A percentile compares a stretch with the other conserved stretches of the same genome.
phyloP scores from a whole-genome alignment of 2,329 filamentous ascomycete genomes.

The Fusarium begoniae region DNA sequence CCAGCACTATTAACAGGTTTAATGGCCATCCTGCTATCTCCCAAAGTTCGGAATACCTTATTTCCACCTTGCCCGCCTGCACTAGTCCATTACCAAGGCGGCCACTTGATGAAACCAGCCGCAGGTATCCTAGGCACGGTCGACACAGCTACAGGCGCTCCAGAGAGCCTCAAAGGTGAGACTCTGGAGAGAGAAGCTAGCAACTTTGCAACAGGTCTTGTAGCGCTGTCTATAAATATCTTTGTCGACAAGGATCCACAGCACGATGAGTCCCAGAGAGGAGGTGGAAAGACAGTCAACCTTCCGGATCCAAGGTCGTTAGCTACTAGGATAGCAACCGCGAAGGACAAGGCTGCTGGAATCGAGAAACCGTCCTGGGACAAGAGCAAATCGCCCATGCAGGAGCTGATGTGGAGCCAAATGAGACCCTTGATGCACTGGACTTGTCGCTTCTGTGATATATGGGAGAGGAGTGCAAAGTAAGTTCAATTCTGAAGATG shows the following conservation, averaged over 20 bases:
- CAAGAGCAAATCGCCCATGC: conserved; percentile 81
- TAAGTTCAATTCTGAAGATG: background rate
- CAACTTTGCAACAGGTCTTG: conserved; percentile 76
- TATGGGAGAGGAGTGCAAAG: conserved; percentile 55
- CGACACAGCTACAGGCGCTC: conserved; percentile 79
- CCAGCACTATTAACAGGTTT: conserved; percentile 65
- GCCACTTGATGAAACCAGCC: conserved; percentile 77
- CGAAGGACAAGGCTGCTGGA: conserved; percentile 56
- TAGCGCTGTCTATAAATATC: conserved; percentile 66
- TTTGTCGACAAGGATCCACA: conserved; percentile 78
- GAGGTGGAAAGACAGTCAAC: conserved; percentile 53
- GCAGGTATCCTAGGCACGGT: conserved; percentile 76
- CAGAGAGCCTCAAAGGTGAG: conserved; percentile 81
- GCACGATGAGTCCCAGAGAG: conserved; percentile 50
- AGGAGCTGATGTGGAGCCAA: conserved; percentile 77
- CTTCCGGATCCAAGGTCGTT: background rate
- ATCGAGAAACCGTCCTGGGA: conserved; percentile 59
- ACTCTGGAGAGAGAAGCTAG: conserved; percentile 81
- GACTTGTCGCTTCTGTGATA: conserved; percentile 51
- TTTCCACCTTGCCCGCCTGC: conserved; percentile 81
- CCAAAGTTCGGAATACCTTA: conserved; percentile 64
- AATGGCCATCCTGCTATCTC: conserved; percentile 71
- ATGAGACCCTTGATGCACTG: conserved; percentile 74
- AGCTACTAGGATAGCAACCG: conserved; percentile 56
- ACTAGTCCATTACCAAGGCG: conserved; percentile 71